These are phyloP conservation scores for Sarocladiaceae sp. DNA, from an alignment of 2,329 filamentous ascomycete genomes.

Conservation along the genomic window DNA sequence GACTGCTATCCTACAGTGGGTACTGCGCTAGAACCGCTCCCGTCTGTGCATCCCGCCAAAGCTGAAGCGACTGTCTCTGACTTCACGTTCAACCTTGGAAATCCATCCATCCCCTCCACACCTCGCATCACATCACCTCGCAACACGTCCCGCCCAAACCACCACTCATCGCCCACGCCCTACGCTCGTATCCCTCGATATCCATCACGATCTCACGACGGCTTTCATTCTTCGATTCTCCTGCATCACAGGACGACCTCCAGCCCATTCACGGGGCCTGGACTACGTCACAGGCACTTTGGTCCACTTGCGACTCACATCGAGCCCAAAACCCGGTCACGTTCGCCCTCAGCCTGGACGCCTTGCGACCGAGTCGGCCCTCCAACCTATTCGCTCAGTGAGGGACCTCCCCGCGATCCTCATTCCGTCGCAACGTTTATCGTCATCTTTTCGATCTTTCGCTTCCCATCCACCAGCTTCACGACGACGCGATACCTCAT, in stretches of 20 bases:
- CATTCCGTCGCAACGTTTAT: background rate
- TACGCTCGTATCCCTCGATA: background rate
- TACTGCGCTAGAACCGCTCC: no score
- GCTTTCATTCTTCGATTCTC: background rate
- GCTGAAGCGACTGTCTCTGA: background rate
- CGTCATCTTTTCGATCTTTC: background rate
- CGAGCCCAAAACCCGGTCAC: background rate
- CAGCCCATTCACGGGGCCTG: background rate
- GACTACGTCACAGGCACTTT: constrained; percentile 3
- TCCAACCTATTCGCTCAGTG: background rate
- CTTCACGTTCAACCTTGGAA: background rate
- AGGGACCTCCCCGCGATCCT: background rate
- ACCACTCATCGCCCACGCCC: background rate
- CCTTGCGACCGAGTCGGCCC: constrained; percentile 5
- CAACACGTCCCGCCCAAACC: background rate
- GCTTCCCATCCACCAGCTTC: no score
- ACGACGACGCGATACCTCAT: background rate
- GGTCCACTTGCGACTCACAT: background rate
- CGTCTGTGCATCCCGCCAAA: background rate
- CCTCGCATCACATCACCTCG: background rate
- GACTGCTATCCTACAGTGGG: no score
- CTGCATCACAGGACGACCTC: background rate
- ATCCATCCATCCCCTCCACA: constrained; percentile 3
- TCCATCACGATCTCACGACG: background rate
- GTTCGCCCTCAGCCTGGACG: constrained; percentile 5